Percentiles rank a stretch among this genome's conserved stretches.
phyloP scores from a whole-genome alignment of 2,329 filamentous ascomycete species.

The Clarireedia monteithiana region DNA sequence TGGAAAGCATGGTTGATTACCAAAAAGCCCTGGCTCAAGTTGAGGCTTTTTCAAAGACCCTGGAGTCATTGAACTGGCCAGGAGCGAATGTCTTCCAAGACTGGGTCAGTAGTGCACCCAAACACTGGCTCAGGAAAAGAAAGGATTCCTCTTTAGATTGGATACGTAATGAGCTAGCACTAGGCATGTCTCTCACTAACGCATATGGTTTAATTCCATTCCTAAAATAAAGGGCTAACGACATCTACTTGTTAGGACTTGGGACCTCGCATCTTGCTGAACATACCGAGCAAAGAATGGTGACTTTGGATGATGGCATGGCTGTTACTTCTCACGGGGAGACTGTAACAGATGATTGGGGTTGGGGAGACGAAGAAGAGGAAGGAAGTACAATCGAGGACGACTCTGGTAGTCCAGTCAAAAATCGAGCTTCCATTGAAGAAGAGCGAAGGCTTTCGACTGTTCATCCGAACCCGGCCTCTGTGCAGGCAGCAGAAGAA shows the following conservation, averaged over 20 bases:
- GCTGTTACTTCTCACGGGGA: slow-evolving; percentile 50
- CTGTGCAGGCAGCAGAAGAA: slow-evolving; percentile 30
- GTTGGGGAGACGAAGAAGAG: slow-evolving; percentile 65
- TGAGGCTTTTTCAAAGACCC: slow-evolving; percentile 51
- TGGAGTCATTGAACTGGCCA: slow-evolving; percentile 57
- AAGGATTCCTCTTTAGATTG: slow-evolving; percentile 71
- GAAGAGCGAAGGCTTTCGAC: slow-evolving; percentile 15
- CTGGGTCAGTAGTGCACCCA: slow-evolving; percentile 75
- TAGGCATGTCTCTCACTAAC: slow-evolving; percentile 13
- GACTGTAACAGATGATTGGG: slow-evolving; percentile 52
- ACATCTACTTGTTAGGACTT: slow-evolving; percentile 42
- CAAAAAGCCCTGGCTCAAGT: slow-evolving; percentile 61
- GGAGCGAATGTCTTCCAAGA: slow-evolving; percentile 57
- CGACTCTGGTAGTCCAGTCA: slow-evolving; percentile 9
- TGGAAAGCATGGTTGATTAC: slow-evolving; percentile 64
- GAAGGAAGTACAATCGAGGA: slow-evolving; percentile 14
- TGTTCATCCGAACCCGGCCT: background rate
- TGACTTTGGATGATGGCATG: slow-evolving; percentile 60
- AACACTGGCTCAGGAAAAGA: slow-evolving; percentile 79
- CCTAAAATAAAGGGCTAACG: background rate
- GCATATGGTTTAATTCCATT: background rate
- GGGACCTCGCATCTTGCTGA: slow-evolving; percentile 65
- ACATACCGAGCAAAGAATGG: slow-evolving; percentile 73
- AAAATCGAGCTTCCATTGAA: slow-evolving; percentile 21
- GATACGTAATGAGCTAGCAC: slow-evolving; percentile 61